Evolutionary conservation across 2,329 filamentous ascomycete species (phyloP).

Genomic region (Botrytis sinoallii): DNA sequence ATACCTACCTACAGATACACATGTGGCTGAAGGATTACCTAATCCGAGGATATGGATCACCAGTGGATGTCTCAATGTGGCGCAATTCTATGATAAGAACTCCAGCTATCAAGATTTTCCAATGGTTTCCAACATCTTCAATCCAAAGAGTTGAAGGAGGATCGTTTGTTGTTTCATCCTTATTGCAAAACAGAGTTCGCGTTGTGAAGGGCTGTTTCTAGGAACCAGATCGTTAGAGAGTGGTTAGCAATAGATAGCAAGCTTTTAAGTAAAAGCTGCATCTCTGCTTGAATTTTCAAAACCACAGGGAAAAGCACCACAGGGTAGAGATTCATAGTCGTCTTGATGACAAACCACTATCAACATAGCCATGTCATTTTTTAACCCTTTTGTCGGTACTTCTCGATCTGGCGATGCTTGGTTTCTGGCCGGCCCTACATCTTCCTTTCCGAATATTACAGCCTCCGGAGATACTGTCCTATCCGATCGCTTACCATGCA

Average conservation of each 20-base stretch:
- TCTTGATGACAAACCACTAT: background rate
- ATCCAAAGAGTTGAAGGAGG: background rate
- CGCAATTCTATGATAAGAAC: background rate
- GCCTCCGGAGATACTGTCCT: slow-evolving; percentile 12
- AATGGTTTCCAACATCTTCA: background rate
- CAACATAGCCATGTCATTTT: background rate
- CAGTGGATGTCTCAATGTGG: background rate
- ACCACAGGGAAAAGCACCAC: background rate
- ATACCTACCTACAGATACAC: background rate
- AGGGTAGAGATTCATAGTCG: background rate
- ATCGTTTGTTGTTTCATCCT: background rate
- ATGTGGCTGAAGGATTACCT: background rate
- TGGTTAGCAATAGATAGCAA: background rate
- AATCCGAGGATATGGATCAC: background rate
- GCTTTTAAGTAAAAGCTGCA: background rate
- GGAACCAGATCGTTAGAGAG: background rate
- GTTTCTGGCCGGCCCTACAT: slow-evolving; percentile 17
- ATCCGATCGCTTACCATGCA: slow-evolving; percentile 36
- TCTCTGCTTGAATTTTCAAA: background rate
- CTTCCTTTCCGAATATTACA: slow-evolving; percentile 22
- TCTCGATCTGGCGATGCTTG: slow-evolving; percentile 20
- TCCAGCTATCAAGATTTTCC: background rate
- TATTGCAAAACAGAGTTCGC: background rate
- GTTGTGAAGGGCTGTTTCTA: background rate
- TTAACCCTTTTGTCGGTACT: slow-evolving; percentile 23